Conservation (phyloP, 306 rosid species). For the Sechiopsis laciniata region DNA sequence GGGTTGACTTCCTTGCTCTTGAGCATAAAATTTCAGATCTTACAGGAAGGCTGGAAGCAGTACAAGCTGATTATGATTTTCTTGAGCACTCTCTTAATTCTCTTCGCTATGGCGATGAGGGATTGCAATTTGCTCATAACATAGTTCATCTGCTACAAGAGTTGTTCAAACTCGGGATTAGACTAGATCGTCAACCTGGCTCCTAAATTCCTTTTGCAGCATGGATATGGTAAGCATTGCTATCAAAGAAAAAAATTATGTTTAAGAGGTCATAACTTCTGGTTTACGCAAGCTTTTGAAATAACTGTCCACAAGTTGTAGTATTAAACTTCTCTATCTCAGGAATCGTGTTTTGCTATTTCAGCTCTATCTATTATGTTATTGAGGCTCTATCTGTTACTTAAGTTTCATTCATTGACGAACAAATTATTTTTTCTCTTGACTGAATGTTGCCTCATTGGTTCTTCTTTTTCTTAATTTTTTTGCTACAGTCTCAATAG, state of each 20-base stretch:
- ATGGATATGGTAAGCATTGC: slow-evolving; percentile 24
- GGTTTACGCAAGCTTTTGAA: background rate
- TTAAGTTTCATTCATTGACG: background rate
- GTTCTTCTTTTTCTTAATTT: background rate
- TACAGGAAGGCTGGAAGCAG: slow-evolving; percentile 63
- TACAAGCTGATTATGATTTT: slow-evolving; percentile 66
- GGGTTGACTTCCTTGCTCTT: slow-evolving; percentile 39
- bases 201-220: slow-evolving; percentile 10
- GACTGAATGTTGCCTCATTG: background rate
- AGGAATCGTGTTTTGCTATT: background rate
- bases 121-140: slow-evolving; percentile 51
- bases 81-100: slow-evolving; percentile 55
- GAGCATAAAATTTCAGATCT: slow-evolving; percentile 68
- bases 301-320: background rate
- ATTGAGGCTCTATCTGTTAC: background rate
- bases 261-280: background rate
- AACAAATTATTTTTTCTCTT: background rate
- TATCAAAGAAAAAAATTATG: background rate
- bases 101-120: slow-evolving; percentile 53
- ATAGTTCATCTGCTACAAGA: slow-evolving; percentile 57
- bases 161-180: slow-evolving; percentile 42
- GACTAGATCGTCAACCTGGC: slow-evolving; percentile 36
- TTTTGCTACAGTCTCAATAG: background rate
- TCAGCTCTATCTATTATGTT: background rate
- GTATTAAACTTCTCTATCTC: background rate